Percentiles rank a stretch among this genome's conserved stretches.
Conservation (phyloP, 495 filamentous ascomycete genomes). For the Hypoxylon lienhwacheense region DNA sequence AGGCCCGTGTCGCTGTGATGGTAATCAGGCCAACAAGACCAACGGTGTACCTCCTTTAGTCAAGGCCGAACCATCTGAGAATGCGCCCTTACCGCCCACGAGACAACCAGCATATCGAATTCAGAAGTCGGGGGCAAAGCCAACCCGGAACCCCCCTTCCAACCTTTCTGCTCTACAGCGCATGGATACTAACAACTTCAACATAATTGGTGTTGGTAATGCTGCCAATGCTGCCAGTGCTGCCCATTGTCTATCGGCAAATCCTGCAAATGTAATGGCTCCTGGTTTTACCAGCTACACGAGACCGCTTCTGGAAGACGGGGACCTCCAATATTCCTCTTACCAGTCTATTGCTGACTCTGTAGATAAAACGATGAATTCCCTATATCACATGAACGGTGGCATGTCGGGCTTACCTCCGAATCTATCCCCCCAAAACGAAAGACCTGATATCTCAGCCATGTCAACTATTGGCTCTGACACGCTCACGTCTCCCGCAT, state of each 20-base stretch:
- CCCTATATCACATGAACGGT: conserved; percentile 3
- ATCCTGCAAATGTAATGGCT: conserved; percentile 2
- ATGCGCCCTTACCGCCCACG: conserved; percentile 39
- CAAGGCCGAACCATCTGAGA: conserved; percentile 34
- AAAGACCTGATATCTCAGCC: conserved; percentile 17
- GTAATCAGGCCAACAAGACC: conserved; percentile 11
- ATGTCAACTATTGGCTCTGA: conserved; percentile 22
- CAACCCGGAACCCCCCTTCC: conserved; percentile 48
- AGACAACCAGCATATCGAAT: conserved; percentile 46
- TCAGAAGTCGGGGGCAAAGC: conserved; percentile 41
- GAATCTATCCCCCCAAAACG: conserved; percentile 15
- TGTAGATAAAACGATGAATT: conserved; percentile 2
- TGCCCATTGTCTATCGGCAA: not conserved
- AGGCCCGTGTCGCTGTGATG: conserved; percentile 52
- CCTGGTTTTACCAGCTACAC: conserved; percentile 8
- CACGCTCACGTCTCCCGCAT: conserved; percentile 19
- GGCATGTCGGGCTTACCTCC: conserved; percentile 5
- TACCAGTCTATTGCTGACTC: conserved; percentile 8
- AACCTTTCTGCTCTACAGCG: conserved; percentile 47
- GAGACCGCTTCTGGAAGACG: conserved; percentile 7
- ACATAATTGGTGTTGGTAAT: conserved; percentile 31
- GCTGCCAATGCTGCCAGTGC: too few species aligned
- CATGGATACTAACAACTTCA: conserved; percentile 50
- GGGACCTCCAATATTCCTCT: conserved; percentile 2
- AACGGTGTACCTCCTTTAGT: conserved; percentile 24